A percentile compares a stretch with the other conserved stretches of the same genome.
These are phyloP conservation scores for Sclerotinia nivalis DNA, from an alignment of 2,329 filamentous ascomycete species.

Conservation along the genomic window DNA sequence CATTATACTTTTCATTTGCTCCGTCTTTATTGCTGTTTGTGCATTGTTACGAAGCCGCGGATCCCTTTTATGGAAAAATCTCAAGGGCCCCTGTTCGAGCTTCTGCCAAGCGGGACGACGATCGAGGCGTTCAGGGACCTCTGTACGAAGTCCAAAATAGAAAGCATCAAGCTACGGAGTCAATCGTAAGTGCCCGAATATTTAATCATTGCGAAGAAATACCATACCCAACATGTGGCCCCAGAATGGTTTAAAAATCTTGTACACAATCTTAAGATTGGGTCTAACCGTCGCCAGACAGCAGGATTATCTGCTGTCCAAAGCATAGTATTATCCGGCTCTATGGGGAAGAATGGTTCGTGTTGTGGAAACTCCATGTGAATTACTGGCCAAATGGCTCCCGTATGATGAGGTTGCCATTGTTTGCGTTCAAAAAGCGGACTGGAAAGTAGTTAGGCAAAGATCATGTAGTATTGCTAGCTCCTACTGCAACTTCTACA, in stretches of 20 bases:
- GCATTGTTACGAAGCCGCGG: neutral
- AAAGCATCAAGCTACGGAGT: constrained; percentile 8
- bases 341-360: neutral
- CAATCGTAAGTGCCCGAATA: neutral
- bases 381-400: neutral
- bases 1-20: neutral
- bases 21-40: neutral
- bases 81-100: neutral
- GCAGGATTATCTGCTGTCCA: constrained; percentile 8
- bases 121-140: constrained; percentile 6
- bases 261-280: neutral
- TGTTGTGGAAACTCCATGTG: neutral
- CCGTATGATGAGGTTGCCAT: neutral
- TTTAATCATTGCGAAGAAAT: neutral
- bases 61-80: constrained; percentile 2
- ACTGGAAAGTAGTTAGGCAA: neutral
- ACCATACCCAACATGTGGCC: constrained; percentile 10
- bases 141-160: neutral
- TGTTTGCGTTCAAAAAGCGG: neutral
- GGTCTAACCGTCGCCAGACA: constrained; percentile 7
- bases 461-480: too few relatives aligned
- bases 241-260: neutral
- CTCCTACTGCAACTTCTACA: neutral
- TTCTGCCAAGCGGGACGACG: neutral
- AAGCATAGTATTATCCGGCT: neutral